Evolutionary conservation across 164 flowering plant genomes (phyloP).

Genomic region (Liquidambar formosana): DNA sequence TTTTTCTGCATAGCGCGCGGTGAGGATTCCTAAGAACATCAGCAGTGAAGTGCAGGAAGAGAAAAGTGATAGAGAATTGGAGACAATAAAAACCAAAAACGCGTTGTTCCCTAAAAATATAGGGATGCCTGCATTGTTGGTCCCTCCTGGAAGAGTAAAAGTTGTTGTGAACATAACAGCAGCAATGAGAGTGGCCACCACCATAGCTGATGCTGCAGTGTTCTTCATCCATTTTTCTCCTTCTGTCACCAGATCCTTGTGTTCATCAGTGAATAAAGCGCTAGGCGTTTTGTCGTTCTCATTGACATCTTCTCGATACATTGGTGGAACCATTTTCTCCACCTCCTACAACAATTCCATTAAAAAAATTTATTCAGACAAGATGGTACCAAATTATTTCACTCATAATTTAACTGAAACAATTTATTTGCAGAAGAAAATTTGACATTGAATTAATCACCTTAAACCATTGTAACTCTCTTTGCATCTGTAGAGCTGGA

Average conservation of each 20-base stretch:
- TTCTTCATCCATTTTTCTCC: slow-evolving; percentile 48
- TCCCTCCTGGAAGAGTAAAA: slow-evolving; percentile 45
- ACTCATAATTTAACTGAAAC: too few species aligned
- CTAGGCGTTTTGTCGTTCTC: slow-evolving; percentile 15
- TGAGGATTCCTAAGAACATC: slow-evolving; percentile 45
- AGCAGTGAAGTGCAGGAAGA: slow-evolving; percentile 33
- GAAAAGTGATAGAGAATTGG: slow-evolving; percentile 30
- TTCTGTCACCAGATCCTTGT: slow-evolving; percentile 17
- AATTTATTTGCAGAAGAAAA: too few species aligned
- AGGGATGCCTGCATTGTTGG: slow-evolving; percentile 20
- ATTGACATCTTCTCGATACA: not conserved
- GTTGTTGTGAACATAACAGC: slow-evolving; percentile 40
- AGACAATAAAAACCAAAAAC: slow-evolving; percentile 32
- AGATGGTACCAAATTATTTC: too few species aligned
- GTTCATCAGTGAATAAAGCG: slow-evolving; percentile 19
- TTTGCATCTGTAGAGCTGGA: too few species aligned
- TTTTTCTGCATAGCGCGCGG: slow-evolving; percentile 37
- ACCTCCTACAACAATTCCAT: slow-evolving; percentile 36
- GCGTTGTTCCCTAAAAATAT: slow-evolving; percentile 6
- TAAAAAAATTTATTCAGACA: too few species aligned
- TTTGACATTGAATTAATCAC: too few species aligned
- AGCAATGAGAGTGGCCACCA: slow-evolving; percentile 42
- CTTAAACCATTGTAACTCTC: too few species aligned
- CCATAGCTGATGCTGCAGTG: slow-evolving; percentile 36
- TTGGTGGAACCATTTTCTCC: slow-evolving; percentile 16